Percentiles rank a stretch among this genome's conserved stretches.
Conservation (phyloP, 805 yeast genomes). For the Metschnikowia sp. region DNA sequence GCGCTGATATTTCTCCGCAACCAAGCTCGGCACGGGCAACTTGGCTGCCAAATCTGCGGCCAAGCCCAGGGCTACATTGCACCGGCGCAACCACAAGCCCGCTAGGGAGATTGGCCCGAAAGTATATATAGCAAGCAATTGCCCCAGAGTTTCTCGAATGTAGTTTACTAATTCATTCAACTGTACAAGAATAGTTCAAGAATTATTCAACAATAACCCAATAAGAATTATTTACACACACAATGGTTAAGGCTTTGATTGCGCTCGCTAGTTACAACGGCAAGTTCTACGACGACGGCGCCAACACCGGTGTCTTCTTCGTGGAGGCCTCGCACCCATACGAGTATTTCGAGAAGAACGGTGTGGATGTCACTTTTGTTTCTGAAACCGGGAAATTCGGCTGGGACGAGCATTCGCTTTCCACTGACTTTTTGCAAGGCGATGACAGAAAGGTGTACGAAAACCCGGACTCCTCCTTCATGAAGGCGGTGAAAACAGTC, state of each 20-base stretch:
- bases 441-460: slow-evolving; percentile 42
- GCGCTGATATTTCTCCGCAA: too few relatives aligned
- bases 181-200: too few relatives aligned
- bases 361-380: slow-evolving; percentile 52
- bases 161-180: too few relatives aligned
- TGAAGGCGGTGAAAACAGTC: slow-evolving; percentile 33
- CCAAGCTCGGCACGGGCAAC: too few relatives aligned
- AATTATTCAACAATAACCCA: too few relatives aligned
- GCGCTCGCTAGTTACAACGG: slow-evolving; percentile 43
- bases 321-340: slow-evolving; percentile 61
- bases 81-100: too few relatives aligned
- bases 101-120: too few relatives aligned
- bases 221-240: background rate
- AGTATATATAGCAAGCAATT: too few relatives aligned
- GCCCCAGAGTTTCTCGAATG: too few relatives aligned
- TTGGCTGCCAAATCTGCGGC: too few relatives aligned
- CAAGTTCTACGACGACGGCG: slow-evolving; percentile 52
- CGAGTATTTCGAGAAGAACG: slow-evolving; percentile 43
- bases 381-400: slow-evolving; percentile 59
- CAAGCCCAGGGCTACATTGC: too few relatives aligned
- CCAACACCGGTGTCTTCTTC: slow-evolving; percentile 58
- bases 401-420: slow-evolving; percentile 54
- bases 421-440: slow-evolving; percentile 37
- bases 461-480: slow-evolving; percentile 38
- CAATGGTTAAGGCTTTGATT: slow-evolving; percentile 38